A percentile compares a stretch with the other conserved stretches of the same genome.
These are phyloP conservation scores for Aeschynomene evenia DNA, from an alignment of 306 rosid species.

Conservation along the genomic window DNA sequence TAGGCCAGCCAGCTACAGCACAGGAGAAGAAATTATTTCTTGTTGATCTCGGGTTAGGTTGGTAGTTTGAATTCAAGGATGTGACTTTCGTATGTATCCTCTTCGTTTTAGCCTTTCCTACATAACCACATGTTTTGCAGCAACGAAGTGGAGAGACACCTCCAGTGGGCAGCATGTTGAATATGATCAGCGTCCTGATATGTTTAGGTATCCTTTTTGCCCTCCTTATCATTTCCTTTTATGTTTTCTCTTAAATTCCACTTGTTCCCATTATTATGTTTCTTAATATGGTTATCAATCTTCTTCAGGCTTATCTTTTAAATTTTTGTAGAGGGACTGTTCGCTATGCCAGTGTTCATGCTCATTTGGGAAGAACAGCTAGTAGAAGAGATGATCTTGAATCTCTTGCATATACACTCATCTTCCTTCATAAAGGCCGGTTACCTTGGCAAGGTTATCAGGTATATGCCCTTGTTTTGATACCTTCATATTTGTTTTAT, in stretches of 20 bases:
- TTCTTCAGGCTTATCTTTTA: background rate
- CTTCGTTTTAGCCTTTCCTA: slow-evolving; percentile 6
- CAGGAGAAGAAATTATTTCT: slow-evolving; percentile 95
- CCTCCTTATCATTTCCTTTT: background rate
- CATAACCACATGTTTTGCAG: slow-evolving; percentile 42
- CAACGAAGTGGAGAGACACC: slow-evolving; percentile 91
- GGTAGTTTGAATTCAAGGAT: slow-evolving; percentile 33
- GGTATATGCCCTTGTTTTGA: slow-evolving; percentile 41
- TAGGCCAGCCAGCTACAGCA: slow-evolving; percentile 87
- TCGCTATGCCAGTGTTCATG: slow-evolving; percentile 97
- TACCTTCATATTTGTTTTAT: slow-evolving; percentile 7
- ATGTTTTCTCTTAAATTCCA: background rate
- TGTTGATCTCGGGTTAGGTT: slow-evolving; percentile 94
- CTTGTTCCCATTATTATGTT: background rate
- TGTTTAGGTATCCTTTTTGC: slow-evolving; percentile 65
- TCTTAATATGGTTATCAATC: slow-evolving; percentile 31
- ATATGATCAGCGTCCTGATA: slow-evolving; percentile 96
- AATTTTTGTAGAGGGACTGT: slow-evolving; percentile 73
- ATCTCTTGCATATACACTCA: slow-evolving; percentile 91
- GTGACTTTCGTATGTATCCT: background rate
- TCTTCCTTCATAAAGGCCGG: slow-evolving; percentile 85
- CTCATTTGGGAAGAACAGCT: slow-evolving; percentile 95
- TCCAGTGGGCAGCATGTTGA: slow-evolving; percentile 90
- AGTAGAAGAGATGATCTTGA: slow-evolving; percentile 96
- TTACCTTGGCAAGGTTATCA: slow-evolving; percentile 97